phyloP scores from a whole-genome alignment of 805 yeast genomes.

The Kluyveromyces siamensis region DNA sequence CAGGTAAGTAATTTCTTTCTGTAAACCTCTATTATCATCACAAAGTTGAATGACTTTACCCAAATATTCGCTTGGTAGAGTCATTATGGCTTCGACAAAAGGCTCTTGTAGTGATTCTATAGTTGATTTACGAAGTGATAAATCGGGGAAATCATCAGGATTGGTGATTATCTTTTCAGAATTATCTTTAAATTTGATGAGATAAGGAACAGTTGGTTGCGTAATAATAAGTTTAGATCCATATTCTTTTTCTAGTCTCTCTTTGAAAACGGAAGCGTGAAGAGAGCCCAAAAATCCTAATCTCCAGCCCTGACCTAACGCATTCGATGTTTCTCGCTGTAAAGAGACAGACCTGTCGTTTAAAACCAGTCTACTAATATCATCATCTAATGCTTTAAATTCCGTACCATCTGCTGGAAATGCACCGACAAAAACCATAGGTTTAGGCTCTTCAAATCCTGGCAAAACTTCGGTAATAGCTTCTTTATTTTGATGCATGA shows the following conservation, averaged over 20 bases:
- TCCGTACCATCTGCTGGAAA: slow-evolving; percentile 94
- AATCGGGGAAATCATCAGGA: slow-evolving; percentile 87
- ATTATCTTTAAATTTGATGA: slow-evolving; percentile 60
- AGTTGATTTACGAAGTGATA: slow-evolving; percentile 29
- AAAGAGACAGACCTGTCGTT: slow-evolving; percentile 89
- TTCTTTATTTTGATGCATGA: slow-evolving; percentile 49
- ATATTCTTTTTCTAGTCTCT: slow-evolving; percentile 84
- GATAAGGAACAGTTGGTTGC: slow-evolving; percentile 93
- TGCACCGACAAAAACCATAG: slow-evolving; percentile 98
- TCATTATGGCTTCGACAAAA: slow-evolving; percentile 80
- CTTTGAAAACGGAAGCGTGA: slow-evolving; percentile 92
- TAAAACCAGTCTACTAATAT: slow-evolving; percentile 76
- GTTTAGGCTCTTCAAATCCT: slow-evolving; percentile 94
- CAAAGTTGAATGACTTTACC: slow-evolving; percentile 84
- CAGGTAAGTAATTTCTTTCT: slow-evolving; percentile 66
- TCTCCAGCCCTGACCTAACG: slow-evolving; percentile 97
- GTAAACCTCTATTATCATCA: slow-evolving; percentile 75
- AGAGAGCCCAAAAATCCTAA: slow-evolving; percentile 88
- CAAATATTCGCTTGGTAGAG: slow-evolving; percentile 81
- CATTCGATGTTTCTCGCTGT: slow-evolving; percentile 85
- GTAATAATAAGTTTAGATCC: slow-evolving; percentile 89
- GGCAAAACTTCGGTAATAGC: slow-evolving; percentile 67
- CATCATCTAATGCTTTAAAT: slow-evolving; percentile 81
- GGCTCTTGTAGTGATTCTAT: slow-evolving; percentile 63
- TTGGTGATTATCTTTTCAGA: slow-evolving; percentile 61